phyloP scores from a whole-genome alignment of 2,329 filamentous ascomycete genomes.

The Kalaharituber pfeilii region DNA sequence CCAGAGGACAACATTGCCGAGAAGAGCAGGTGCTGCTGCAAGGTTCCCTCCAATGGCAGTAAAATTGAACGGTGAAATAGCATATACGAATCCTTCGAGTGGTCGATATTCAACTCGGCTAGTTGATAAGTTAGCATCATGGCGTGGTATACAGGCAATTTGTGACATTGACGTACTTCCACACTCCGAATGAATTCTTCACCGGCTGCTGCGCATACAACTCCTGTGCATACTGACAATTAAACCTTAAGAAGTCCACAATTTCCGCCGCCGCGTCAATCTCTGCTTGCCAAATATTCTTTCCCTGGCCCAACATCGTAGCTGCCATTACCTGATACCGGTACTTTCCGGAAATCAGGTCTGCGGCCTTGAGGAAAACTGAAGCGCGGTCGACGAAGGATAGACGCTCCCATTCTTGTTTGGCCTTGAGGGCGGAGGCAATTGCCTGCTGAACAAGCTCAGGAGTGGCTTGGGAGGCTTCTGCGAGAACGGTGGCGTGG shows the following conservation, averaged over 20 bases:
- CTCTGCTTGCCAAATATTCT: constrained; percentile 99
- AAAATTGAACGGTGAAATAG: constrained; percentile 91
- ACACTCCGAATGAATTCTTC: constrained; percentile 67
- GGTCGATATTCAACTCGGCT: constrained; percentile 69
- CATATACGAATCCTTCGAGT: constrained; percentile 89
- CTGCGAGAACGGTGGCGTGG: constrained; percentile 58
- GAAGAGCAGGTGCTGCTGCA: constrained; percentile 60
- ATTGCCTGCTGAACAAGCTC: constrained; percentile 66
- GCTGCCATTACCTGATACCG: constrained; percentile 91
- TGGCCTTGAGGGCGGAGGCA: constrained; percentile 66
- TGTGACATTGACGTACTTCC: constrained; percentile 43
- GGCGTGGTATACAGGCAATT: neutral
- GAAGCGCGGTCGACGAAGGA: constrained; percentile 83
- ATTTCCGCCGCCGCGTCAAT: constrained; percentile 89
- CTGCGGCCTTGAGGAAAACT: constrained; percentile 89
- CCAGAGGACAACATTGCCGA: constrained; percentile 93
- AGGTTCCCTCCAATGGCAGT: constrained; percentile 86
- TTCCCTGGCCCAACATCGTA: constrained; percentile 91
- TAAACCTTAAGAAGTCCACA: constrained; percentile 84
- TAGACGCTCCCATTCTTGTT: constrained; percentile 66
- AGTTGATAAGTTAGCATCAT: neutral
- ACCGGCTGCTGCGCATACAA: constrained; percentile 73
- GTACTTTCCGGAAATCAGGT: constrained; percentile 80
- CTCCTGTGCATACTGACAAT: constrained; percentile 84
- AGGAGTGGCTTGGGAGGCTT: constrained; percentile 64